A percentile compares a stretch with the other conserved stretches of the same genome.
Evolutionary conservation across 139 green algal genomes (phyloP).

Genomic region (Klebsormidium nitens): DNA sequence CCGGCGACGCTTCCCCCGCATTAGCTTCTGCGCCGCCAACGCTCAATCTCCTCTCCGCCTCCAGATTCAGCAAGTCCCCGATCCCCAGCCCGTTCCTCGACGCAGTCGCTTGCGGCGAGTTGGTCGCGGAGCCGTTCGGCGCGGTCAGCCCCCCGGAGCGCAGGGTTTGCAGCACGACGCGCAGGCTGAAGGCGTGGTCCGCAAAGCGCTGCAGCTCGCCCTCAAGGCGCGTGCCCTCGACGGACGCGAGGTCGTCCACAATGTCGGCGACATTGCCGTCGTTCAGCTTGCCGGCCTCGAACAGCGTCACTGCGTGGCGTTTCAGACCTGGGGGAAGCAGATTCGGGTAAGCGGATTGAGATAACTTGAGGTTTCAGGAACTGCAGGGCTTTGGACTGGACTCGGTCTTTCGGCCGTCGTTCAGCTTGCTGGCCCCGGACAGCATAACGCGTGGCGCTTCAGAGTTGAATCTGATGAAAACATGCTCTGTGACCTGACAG

Average conservation of each 20-base stretch:
- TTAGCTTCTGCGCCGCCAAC: neutral
- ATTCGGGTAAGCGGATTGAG: too few relatives aligned
- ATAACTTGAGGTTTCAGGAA: too few relatives aligned
- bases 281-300: conserved; percentile 66
- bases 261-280: conserved; percentile 21
- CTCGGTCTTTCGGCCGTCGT: too few relatives aligned
- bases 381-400: too few relatives aligned
- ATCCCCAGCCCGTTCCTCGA: neutral
- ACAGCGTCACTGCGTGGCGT: conserved; percentile 70
- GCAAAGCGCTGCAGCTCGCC: conserved; percentile 42
- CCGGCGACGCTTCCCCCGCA: neutral
- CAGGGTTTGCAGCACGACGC: conserved; percentile 22
- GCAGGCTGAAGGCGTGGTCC: conserved; percentile 32
- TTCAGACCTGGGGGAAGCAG: conserved; percentile 61
- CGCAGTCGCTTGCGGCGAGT: neutral
- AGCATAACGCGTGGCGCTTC: too few relatives aligned
- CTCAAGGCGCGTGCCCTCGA: conserved; percentile 30
- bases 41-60: neutral
- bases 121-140: too few relatives aligned
- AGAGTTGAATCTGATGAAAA: too few relatives aligned
- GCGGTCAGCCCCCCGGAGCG: neutral
- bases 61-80: neutral
- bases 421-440: too few relatives aligned
- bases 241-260: conserved; percentile 17
- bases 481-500: too few relatives aligned